Evolutionary conservation across 768 basidiomycete genomes (phyloP), one percentile per base, ranked within the genome.

Genomic region (Lactarius deliciosus): DNA sequence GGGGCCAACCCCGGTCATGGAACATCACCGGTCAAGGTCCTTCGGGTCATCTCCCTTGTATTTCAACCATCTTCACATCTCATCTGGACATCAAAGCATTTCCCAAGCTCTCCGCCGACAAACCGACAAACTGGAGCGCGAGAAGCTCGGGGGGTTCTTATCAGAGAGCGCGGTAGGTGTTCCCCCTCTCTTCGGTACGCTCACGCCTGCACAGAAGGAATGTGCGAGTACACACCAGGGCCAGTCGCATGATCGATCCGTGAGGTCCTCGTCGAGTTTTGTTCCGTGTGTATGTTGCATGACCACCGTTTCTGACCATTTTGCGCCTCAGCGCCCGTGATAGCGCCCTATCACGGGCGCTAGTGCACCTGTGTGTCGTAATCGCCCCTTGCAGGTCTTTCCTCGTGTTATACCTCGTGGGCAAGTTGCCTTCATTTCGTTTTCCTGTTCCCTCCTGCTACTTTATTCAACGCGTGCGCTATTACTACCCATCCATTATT

Each of bases 141-240:
- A 96, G 73, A 91, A 91, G 74, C 77, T 98, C 25, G 84, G 88
- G 88, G 94, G 96, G 62, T 98, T 98, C 41, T 85, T 87, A 4
- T 75, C 74, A 11, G 89, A 88, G 69, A 91, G 90, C 63, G 87
- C 87, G 47, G 91, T 88, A 73, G 61, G 84, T 71, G 2, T 16
- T 5, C 20, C 22, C 4, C 36, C n/a, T 1, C 20, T n/a, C n/a
- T 50, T n/a, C 25, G 10, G 18, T 13, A 41, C 57, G 20, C 7
- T 34, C 25, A 10, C n/a, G n/a, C n/a, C n/a, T 9, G 32, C 3
- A 32, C 32, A 32, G 32, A 32, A 32, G 32, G 32, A 32, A 15
- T 98, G 7, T 91, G 92, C 72, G 91, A 93, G 16, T 99, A 98
- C 74, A 89, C 89, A 85, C 86, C 50, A 82, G 85, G 50, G 92